Percentiles rank a stretch among this genome's conserved stretches.
Conservation (phyloP, 202 grass and related monocot genomes). For the Zoysia matrella region DNA sequence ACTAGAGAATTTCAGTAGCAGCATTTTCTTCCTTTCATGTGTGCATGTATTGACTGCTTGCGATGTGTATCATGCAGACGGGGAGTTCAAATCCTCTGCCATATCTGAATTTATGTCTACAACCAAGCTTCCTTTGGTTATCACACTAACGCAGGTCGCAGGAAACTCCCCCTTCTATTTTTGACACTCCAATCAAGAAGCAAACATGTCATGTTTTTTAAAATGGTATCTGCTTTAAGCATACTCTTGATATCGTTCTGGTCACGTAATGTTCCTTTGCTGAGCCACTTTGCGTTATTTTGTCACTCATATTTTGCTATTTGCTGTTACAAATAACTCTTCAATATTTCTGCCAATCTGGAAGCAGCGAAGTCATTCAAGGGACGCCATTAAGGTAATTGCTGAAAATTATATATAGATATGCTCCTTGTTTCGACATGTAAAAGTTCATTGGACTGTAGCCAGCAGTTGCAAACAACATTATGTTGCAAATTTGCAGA, state of each 20-base stretch:
- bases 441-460: neutral
- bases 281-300: slow-evolving; percentile 31
- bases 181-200: slow-evolving; percentile 94
- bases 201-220: slow-evolving; percentile 55
- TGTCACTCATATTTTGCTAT: slow-evolving; percentile 71
- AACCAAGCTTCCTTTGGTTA: slow-evolving; percentile 89
- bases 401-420: too few species aligned
- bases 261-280: slow-evolving; percentile 12
- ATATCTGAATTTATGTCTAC: slow-evolving; percentile 80
- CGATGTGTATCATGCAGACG: slow-evolving; percentile 58
- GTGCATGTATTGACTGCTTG: neutral
- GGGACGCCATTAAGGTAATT: slow-evolving; percentile 77
- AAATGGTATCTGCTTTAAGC: neutral
- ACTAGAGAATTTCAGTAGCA: slow-evolving; percentile 28
- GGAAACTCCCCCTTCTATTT: slow-evolving; percentile 69
- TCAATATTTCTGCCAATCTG: slow-evolving; percentile 58
- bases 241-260: slow-evolving; percentile 9
- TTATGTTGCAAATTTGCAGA: neutral
- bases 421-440: neutral
- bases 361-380: slow-evolving; percentile 89
- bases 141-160: slow-evolving; percentile 62
- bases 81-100: slow-evolving; percentile 70
- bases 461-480: neutral
- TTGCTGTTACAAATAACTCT: slow-evolving; percentile 77
- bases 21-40: neutral